Evolutionary conservation across 495 filamentous ascomycete genomes (phyloP).

Genomic region (Penicillium subrubescens): DNA sequence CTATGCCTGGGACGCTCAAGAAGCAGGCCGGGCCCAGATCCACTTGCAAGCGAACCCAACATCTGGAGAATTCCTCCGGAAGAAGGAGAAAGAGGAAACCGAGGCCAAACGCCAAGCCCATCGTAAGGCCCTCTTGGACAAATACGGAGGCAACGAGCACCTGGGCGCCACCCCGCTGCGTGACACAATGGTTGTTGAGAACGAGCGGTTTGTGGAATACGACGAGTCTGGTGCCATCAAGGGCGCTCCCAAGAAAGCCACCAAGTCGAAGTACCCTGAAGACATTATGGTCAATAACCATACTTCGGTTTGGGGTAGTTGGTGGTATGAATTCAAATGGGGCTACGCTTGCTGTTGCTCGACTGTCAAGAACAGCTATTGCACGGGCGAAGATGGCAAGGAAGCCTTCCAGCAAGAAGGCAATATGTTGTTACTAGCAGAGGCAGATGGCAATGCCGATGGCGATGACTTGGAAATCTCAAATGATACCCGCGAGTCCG

Average conservation of each 20-base stretch:
- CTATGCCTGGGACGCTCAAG: slow-evolving; percentile 95
- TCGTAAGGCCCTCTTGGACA: slow-evolving; percentile 73
- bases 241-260: slow-evolving; percentile 71
- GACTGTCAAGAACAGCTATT: slow-evolving; percentile 92
- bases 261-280: slow-evolving; percentile 88
- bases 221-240: slow-evolving; percentile 88
- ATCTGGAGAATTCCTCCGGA: slow-evolving; percentile 79
- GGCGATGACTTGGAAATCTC: slow-evolving; percentile 6
- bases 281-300: slow-evolving; percentile 91
- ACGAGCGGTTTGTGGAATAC: slow-evolving; percentile 92
- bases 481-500: slow-evolving; percentile 24
- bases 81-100: slow-evolving; percentile 72
- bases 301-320: slow-evolving; percentile 91
- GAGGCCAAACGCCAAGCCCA: slow-evolving; percentile 68
- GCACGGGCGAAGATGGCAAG: slow-evolving; percentile 86
- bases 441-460: slow-evolving; percentile 37
- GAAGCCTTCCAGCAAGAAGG: slow-evolving; percentile 69
- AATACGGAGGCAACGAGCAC: slow-evolving; percentile 78
- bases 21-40: slow-evolving; percentile 70
- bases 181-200: slow-evolving; percentile 70
- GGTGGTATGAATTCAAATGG: slow-evolving; percentile 96
- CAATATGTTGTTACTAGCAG: slow-evolving; percentile 51
- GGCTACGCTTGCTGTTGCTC: slow-evolving; percentile 97
- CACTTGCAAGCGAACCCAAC: slow-evolving; percentile 98
- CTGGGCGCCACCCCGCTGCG: slow-evolving; percentile 63